Conservation (phyloP, 75 land plant genomes). For the Selaginella tamariscina region DNA sequence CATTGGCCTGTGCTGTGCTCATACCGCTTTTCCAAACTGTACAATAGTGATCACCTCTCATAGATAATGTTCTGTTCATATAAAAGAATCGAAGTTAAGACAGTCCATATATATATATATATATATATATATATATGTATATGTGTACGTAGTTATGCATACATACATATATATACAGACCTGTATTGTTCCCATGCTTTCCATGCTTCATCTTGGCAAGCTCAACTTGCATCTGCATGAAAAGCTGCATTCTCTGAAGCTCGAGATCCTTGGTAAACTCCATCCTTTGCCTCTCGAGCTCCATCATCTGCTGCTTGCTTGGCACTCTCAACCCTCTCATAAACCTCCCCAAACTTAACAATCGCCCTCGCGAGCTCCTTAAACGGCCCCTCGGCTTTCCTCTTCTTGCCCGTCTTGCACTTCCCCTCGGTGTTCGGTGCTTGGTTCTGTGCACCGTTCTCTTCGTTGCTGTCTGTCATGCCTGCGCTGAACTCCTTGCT, state of each 20-base stretch:
- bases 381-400: slow-evolving; percentile 18
- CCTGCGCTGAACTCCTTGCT: slow-evolving; percentile 18
- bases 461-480: slow-evolving; percentile 30
- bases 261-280: slow-evolving; percentile 56
- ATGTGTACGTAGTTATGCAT: no score
- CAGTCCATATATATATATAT: no score
- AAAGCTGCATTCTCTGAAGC: slow-evolving; percentile 65
- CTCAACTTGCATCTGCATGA: slow-evolving; percentile 68
- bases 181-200: no score
- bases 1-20: no score
- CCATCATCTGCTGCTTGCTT: slow-evolving; percentile 50
- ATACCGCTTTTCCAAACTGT: no score
- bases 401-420: slow-evolving; percentile 5
- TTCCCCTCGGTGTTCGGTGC: slow-evolving; percentile 13
- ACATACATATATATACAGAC: no score
- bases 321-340: slow-evolving; percentile 47
- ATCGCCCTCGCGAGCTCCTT: slow-evolving; percentile 45
- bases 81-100: no score
- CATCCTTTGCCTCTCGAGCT: slow-evolving; percentile 75
- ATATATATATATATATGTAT: no score
- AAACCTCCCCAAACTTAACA: slow-evolving; percentile 52
- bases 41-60: no score
- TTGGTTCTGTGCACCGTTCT: slow-evolving; percentile 18
- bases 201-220: slow-evolving; percentile 43
- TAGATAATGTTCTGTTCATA: no score